A percentile compares a stretch with the other conserved stretches of the same genome.
phyloP scores from a whole-genome alignment of 192 early-diverging fungal species.

The Haplosporangium gracile region DNA sequence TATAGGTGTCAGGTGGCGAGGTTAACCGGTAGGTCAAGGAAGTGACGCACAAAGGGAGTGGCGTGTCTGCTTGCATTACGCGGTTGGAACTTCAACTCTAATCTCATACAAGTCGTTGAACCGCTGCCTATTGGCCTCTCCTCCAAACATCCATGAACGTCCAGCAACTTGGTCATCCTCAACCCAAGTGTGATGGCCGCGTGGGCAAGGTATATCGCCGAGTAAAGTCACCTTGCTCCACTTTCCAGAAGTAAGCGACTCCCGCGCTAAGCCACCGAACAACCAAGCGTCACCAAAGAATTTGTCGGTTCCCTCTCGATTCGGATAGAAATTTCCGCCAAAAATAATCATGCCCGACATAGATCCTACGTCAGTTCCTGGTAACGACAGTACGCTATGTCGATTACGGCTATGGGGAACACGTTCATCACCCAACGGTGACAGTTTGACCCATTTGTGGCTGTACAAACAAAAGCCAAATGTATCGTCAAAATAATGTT shows the following conservation, averaged over 20 bases:
- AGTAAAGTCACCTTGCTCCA: slow-evolving; percentile 31
- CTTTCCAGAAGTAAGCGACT: slow-evolving; percentile 29
- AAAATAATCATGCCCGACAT: slow-evolving; percentile 36
- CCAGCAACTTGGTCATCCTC: slow-evolving; percentile 33
- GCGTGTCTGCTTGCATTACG: neutral
- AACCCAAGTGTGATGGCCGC: slow-evolving; percentile 33
- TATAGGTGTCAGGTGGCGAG: too few relatives aligned
- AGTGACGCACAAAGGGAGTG: too few relatives aligned
- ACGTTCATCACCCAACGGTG: slow-evolving; percentile 14
- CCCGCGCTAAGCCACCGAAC: slow-evolving; percentile 13
- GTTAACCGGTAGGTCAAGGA: too few relatives aligned
- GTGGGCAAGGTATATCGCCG: slow-evolving; percentile 36
- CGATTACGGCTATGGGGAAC: slow-evolving; percentile 38
- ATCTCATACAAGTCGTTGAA: slow-evolving; percentile 39
- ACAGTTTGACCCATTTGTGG: slow-evolving; percentile 34
- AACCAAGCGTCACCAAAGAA: slow-evolving; percentile 41
- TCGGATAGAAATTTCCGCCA: slow-evolving; percentile 33
- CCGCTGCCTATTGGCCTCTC: slow-evolving; percentile 39
- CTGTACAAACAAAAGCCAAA: slow-evolving; percentile 34
- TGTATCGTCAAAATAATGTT: slow-evolving; percentile 34
- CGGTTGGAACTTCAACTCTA: slow-evolving; percentile 10
- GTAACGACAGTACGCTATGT: slow-evolving; percentile 27
- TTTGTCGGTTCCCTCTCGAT: slow-evolving; percentile 24
- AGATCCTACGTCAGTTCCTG: slow-evolving; percentile 14
- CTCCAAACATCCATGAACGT: slow-evolving; percentile 48